These are phyloP conservation scores for Sphaerobolus stellatus DNA, from an alignment of 1,284 basidiomycete species.

Conservation along the genomic window DNA sequence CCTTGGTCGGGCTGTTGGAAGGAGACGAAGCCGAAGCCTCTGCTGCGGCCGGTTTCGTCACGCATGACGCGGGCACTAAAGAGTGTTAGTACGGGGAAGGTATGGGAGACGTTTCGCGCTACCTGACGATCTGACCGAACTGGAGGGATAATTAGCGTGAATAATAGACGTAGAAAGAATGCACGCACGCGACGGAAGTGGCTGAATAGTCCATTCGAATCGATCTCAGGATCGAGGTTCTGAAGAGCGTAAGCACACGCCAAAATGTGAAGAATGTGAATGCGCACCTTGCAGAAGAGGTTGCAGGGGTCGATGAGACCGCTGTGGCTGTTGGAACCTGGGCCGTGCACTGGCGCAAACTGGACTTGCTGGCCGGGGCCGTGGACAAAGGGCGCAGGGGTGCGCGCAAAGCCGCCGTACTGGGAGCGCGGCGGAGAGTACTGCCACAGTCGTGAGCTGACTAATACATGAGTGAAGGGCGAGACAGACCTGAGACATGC, in stretches of 20 bases:
- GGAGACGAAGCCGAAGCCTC: slow-evolving; percentile 95
- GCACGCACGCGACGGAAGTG: slow-evolving; percentile 73
- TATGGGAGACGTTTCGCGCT: slow-evolving; percentile 20
- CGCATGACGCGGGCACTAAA: slow-evolving; percentile 90
- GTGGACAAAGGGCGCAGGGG: slow-evolving; percentile 61
- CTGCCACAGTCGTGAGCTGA: slow-evolving; percentile 27
- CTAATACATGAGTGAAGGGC: neutral
- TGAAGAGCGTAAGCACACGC: slow-evolving; percentile 31
- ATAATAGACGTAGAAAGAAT: slow-evolving; percentile 3
- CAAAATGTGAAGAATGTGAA: neutral
- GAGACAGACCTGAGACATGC: slow-evolving; percentile 8
- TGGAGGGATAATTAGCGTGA: slow-evolving; percentile 28
- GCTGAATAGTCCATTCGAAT: slow-evolving; percentile 77
- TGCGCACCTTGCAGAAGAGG: slow-evolving; percentile 77
- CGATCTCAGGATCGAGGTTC: slow-evolving; percentile 84
- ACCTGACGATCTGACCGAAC: slow-evolving; percentile 87
- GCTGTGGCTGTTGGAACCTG: slow-evolving; percentile 75
- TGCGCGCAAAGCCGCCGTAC: slow-evolving; percentile 34
- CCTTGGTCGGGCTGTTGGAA: slow-evolving; percentile 84
- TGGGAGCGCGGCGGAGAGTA: slow-evolving; percentile 60
- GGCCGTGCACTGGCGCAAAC: slow-evolving; percentile 67
- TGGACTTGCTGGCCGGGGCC: slow-evolving; percentile 90
- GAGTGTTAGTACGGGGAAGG: slow-evolving; percentile 11
- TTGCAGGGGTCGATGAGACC: slow-evolving; percentile 91
- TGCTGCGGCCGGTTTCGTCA: slow-evolving; percentile 78